Evolutionary conservation across 768 basidiomycete species (phyloP).

Genomic region (Tricholoma bakamatsutake): DNA sequence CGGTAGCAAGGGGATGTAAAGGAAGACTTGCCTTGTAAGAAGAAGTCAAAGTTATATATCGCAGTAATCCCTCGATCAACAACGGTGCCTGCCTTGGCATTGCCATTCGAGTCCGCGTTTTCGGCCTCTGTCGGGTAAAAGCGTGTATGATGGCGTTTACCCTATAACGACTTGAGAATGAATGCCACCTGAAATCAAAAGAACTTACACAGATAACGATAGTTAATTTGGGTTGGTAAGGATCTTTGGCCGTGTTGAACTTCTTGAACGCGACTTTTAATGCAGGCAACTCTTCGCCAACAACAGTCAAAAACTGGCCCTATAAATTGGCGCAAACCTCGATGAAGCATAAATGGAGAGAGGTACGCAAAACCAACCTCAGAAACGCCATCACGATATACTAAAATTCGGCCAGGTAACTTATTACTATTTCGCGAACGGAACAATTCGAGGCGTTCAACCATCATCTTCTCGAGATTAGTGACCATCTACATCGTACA

Average conservation of each 20-base stretch:
- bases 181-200: not conserved
- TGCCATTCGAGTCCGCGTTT: conserved; percentile 58
- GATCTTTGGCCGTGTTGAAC: conserved; percentile 33
- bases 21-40: conserved; percentile 49
- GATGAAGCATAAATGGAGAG: not conserved
- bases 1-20: not conserved
- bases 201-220: conserved; percentile 72
- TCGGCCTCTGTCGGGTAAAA: conserved; percentile 55
- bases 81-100: conserved; percentile 73
- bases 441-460: conserved; percentile 56
- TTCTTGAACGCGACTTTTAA: conserved; percentile 55
- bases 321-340: conserved; percentile 29
- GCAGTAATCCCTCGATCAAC: conserved; percentile 77
- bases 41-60: conserved; percentile 61
- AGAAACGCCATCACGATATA: conserved; percentile 82
- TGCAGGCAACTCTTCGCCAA: conserved; percentile 57
- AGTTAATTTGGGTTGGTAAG: conserved; percentile 52
- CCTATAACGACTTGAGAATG: conserved; percentile 17
- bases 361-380: conserved; percentile 38
- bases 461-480: conserved; percentile 58
- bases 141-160: conserved; percentile 50
- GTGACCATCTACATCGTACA: conserved; percentile 61
- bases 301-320: conserved; percentile 68
- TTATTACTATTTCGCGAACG: conserved; percentile 30
- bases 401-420: conserved; percentile 61